Base-by-base conservation (phyloP, 2,329 filamentous ascomycete species). In the Colletotrichum endophyticum region DNA sequence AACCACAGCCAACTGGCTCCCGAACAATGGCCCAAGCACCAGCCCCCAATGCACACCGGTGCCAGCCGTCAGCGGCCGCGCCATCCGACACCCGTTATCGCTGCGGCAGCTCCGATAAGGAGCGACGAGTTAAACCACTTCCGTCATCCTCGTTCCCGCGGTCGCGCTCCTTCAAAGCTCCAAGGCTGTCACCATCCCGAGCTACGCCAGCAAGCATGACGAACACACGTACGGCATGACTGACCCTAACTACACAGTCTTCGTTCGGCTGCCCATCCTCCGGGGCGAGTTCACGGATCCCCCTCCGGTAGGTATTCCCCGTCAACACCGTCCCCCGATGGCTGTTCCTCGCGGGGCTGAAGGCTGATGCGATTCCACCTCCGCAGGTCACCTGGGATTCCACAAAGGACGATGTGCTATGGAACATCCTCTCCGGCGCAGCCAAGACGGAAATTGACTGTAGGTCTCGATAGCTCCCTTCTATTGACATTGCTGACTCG, bases 201-300 rank as follows among this genome's bases (percentile, higher is more conserved):
- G 64, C 70, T 64, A 34, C 44, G 19, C 57, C 72, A 66, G 61
- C 68, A 72, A 73, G 70, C 70, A 78, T 76, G 75, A 73, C 44
- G 70, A 76, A n/a, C 64, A 30, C 30, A 73, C 44, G 44, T 15
- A 68, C 72, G 66, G 66, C 73, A 87, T 87, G 85, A 78, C 91
- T 86, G 89, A 92, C 70, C 89, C 90, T 59, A 88, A 84, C 44
- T 93, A 92, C 83, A 98, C 95, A 16, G 93, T 98, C 76, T 95
- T 98, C 81, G 92, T 99, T 78, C 91, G 96, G 78, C 91, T 99
- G n/a, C 97, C 97, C 28, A 98, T 98, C 81, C 92, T 94, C 44
- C 92, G 97, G 73, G 94, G 94, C 56, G 92, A 95, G 81, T 99
- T 99, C 86, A 91, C 96, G 77, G 96, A 99, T 85, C 97, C 97